Evolutionary conservation across 1,139 yeast genomes (phyloP), one percentile per base, ranked within the genome.

Genomic region (Pichia norvegensis): DNA sequence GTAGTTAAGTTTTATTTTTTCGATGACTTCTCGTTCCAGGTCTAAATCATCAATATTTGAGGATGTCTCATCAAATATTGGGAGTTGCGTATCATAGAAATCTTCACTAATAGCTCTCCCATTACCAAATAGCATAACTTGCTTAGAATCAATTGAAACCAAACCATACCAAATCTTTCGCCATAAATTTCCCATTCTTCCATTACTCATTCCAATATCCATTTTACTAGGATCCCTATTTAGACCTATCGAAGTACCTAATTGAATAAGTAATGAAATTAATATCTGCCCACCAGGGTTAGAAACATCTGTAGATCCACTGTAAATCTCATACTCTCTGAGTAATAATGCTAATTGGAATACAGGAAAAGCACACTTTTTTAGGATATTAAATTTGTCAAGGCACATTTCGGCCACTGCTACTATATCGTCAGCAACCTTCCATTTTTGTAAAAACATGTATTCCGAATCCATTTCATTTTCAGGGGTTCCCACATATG

Each of bases 111-210:
- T 61, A 29, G 63, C 51, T 20, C 65, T 53, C 0, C 77, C 72
- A 43, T 66, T 68, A 1, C 81, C 81, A 43, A 65, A 61, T 33
- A 63, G 64, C 43, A 64, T 59, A 42, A 73, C 63, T 46, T 66
- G 68, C 38, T 55, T 55, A 9, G 60, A 52, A 51, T 72, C 77
- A 42, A 64, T 51, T 2, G 64, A 52, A 23, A 68, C 63, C 42
- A 79, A 60, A 43, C 68, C 67, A 54, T 69, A 68, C 83, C 83
- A 79, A 3, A 77, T 67, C 50, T 76, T 77, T 54, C 84, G 66
- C 58, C 71, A 69, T 20, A 70, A 57, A 53, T 69, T 68, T 43
- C 71, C 66, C 22, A 61, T 49, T 43, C 60, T 59, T 8, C 49
- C 46, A 6, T 46, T 35, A 16, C 47, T 46, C 3, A 43, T 37